Base-by-base conservation (phyloP, 1,284 basidiomycete genomes). In the Leccinum griseonigrum region DNA sequence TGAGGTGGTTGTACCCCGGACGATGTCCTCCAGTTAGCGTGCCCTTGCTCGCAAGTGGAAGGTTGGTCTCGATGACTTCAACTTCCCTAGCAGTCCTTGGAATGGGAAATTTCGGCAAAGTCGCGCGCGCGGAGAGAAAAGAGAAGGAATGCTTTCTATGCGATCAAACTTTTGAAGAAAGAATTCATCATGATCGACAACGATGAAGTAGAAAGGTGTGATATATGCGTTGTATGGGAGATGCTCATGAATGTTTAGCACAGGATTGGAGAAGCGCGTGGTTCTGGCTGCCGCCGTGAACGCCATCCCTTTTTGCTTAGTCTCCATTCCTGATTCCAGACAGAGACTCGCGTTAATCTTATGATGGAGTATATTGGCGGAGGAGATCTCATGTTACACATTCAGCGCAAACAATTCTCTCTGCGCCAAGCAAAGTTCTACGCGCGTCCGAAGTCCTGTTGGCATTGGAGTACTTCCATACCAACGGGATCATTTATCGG, bases 161-260 rank as follows among this genome's bases (percentile, higher is more conserved):
- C 97, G n/a, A 98, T 99, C 84, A 99, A 99, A 79, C 97, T 99
- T 43, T 78, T 99, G 74, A 99, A 99, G 83, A 99, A 99, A 77
- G 97, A 99, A 79, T 99, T 99, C 73, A 99, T 99, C 76, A 99
- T 26, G 22, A 26, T 99, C 69, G 97, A 99, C 75, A 99, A 99
- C 69, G 97, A 99, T 77, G 97, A 99, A 81, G 95, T 99, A 6
- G 97, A 99, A 79, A 97, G 94, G 95, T 95, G 64, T 60, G 61
- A 38, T 59, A 59, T 7, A 54, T 46, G 60, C 52, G 59, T 50
- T 26, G n/a, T 51, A 43, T 54, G 52, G 4, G 53, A 63, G 51
- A 54, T 46, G 32, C 56, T 69, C 54, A 64, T 58, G 36, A 31
- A 28, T 31, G 6, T 34, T 40, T 66, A 97, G 97, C 71, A 99